These are phyloP conservation scores for Neofusicoccum sp. DNA, from an alignment of 2,329 filamentous ascomycete species.

Conservation along the genomic window DNA sequence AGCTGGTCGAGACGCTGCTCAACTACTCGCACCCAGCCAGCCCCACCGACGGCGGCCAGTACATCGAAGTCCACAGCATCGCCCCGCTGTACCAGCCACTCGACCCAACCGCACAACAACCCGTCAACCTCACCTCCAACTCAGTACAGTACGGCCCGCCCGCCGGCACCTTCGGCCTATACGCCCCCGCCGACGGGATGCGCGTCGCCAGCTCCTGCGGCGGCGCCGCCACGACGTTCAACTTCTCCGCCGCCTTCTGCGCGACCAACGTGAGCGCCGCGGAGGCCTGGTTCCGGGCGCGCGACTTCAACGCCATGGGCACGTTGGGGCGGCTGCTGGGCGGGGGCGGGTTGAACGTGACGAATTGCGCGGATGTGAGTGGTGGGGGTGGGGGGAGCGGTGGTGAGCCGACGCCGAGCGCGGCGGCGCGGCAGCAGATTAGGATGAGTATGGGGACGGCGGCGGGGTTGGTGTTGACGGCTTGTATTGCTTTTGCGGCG, in stretches of 20 bases:
- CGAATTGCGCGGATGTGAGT: conserved; percentile 21
- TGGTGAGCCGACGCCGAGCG: not conserved
- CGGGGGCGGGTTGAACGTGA: conserved; percentile 23
- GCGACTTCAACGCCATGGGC: conserved; percentile 23
- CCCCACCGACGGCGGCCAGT: conserved; percentile 17
- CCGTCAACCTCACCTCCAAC: conserved; percentile 21
- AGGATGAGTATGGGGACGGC: conserved; percentile 13
- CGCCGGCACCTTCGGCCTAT: conserved; percentile 24
- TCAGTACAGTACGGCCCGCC: conserved; percentile 20
- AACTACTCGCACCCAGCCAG: conserved; percentile 22
- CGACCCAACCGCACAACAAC: not conserved
- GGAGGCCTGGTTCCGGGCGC: conserved; percentile 21
- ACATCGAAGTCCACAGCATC: conserved; percentile 25
- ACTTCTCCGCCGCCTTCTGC: conserved; percentile 28
- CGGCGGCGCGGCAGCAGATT: conserved; percentile 1
- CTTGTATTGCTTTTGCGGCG: conserved; percentile 13
- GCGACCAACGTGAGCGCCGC: conserved; percentile 23
- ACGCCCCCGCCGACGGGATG: conserved; percentile 24
- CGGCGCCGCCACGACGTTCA: conserved; percentile 22
- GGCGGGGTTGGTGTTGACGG: conserved; percentile 4
- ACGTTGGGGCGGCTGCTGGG: conserved; percentile 25
- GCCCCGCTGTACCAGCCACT: conserved; percentile 12
- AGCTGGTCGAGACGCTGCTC: conserved; percentile 6
- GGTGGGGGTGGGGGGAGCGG: not conserved
- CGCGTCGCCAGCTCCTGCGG: conserved; percentile 25